Percentiles rank a stretch among this genome's conserved stretches.
phyloP scores from a whole-genome alignment of 2,329 filamentous ascomycete species.

The Lecanoromycetidae sp. region DNA sequence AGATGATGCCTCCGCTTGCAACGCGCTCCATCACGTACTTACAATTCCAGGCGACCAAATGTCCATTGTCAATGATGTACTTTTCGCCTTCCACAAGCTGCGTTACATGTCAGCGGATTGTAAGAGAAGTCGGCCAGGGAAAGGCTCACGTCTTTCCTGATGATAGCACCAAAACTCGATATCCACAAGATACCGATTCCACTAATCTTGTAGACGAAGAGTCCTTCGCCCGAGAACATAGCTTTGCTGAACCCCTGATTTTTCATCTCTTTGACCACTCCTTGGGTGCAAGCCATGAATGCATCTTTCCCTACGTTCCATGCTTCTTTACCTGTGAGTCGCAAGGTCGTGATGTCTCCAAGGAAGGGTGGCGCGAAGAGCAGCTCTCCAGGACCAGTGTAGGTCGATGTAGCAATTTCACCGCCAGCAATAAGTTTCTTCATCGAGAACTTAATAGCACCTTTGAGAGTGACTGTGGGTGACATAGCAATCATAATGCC shows the following conservation, averaged over 20 bases:
- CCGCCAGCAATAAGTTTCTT: constrained; percentile 83
- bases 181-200: constrained; percentile 79
- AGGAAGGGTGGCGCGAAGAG: constrained; percentile 68
- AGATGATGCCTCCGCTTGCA: constrained; percentile 84
- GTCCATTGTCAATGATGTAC: constrained; percentile 87
- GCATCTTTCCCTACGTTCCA: constrained; percentile 84
- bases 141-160: constrained; percentile 70
- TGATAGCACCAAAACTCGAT: constrained; percentile 86
- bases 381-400: constrained; percentile 81
- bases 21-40: constrained; percentile 86
- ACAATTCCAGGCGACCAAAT: constrained; percentile 93
- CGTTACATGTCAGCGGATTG: background rate
- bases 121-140: constrained; percentile 17
- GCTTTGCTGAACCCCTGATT: constrained; percentile 76
- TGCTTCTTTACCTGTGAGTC: constrained; percentile 54
- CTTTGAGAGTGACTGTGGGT: constrained; percentile 70
- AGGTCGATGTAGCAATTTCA: constrained; percentile 66
- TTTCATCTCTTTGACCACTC: constrained; percentile 80
- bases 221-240: constrained; percentile 84
- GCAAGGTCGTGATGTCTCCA: constrained; percentile 74
- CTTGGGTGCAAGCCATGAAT: constrained; percentile 74
- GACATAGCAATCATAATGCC: constrained; percentile 95
- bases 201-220: constrained; percentile 79
- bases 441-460: constrained; percentile 69
- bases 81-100: constrained; percentile 56